These are phyloP conservation scores for Rostrohypoxylon terebratum DNA, from an alignment of 495 filamentous ascomycete species.

Conservation along the genomic window DNA sequence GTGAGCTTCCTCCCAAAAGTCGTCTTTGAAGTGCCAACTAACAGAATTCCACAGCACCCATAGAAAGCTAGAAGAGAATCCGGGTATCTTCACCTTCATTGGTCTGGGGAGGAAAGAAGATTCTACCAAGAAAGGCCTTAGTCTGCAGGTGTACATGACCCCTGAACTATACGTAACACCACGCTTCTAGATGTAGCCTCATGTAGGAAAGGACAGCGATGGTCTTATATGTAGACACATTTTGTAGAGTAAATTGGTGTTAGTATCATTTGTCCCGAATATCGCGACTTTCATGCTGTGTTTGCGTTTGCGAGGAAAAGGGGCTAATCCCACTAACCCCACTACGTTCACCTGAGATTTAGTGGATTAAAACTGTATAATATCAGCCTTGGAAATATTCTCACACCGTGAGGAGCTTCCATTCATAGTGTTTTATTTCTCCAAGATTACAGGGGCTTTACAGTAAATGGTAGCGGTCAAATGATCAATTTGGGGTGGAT, in stretches of 20 bases:
- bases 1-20: background rate
- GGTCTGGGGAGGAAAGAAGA: conserved; percentile 15
- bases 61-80: conserved; percentile 7
- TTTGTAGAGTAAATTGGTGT: background rate
- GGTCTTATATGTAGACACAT: background rate
- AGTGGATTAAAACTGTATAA: no score
- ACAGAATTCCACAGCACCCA: background rate
- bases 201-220: no score
- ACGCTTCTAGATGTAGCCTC: background rate
- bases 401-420: no score
- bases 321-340: no score
- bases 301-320: no score
- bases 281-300: no score
- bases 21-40: background rate
- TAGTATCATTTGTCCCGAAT: background rate
- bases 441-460: no score
- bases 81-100: conserved; percentile 11
- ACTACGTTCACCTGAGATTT: no score
- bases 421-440: no score
- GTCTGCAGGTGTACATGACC: conserved; percentile 16
- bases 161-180: conserved; percentile 15
- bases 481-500: no score
- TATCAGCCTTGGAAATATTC: no score
- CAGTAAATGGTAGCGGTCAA: no score
- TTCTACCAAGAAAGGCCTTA: conserved; percentile 7